These are phyloP conservation scores for Triglochin maritima DNA, from an alignment of 106 monocot genomes.

Conservation along the genomic window DNA sequence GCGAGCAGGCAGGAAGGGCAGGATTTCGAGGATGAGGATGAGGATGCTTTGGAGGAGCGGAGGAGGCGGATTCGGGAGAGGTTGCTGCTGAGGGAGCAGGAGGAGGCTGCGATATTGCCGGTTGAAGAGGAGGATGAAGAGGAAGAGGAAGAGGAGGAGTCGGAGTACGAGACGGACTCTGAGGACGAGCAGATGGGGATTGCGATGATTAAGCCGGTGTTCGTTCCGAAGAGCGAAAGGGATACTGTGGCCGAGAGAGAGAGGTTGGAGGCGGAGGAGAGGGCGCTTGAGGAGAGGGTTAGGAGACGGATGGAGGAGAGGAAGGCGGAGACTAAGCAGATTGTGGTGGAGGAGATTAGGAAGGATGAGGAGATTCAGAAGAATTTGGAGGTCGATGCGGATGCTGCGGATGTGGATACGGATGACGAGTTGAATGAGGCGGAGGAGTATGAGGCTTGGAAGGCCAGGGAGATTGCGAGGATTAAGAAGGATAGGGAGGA, in stretches of 20 bases:
- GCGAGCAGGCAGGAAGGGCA: constrained; percentile 11
- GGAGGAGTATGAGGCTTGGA: constrained; percentile 97
- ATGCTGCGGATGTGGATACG: constrained; percentile 74
- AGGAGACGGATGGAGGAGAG: constrained; percentile 68
- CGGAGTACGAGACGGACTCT: constrained; percentile 92
- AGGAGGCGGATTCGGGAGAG: constrained; percentile 18
- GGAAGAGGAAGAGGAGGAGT: constrained; percentile 60
- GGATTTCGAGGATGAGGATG: constrained; percentile 19
- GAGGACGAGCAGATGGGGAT: constrained; percentile 84
- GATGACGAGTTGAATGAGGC: constrained; percentile 95
- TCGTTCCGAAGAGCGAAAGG: constrained; percentile 71
- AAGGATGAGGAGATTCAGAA: constrained; percentile 78
- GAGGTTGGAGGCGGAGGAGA: constrained; percentile 77
- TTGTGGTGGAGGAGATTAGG: constrained; percentile 89
- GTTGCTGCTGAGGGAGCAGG: constrained; percentile 17
- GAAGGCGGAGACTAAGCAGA: constrained; percentile 77
- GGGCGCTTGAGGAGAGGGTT: constrained; percentile 60
- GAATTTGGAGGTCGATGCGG: constrained; percentile 72
- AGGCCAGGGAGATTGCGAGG: constrained; percentile 77
- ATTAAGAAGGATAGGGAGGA: constrained; percentile 95
- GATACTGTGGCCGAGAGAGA: constrained; percentile 94
- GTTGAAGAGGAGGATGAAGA: constrained; percentile 51
- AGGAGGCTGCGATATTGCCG: constrained; percentile 6
- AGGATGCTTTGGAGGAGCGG: constrained; percentile 22
- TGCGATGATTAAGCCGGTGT: constrained; percentile 81